Evolutionary conservation across 2,329 filamentous ascomycete species (phyloP).

Genomic region (Ophiostoma ulmi): DNA sequence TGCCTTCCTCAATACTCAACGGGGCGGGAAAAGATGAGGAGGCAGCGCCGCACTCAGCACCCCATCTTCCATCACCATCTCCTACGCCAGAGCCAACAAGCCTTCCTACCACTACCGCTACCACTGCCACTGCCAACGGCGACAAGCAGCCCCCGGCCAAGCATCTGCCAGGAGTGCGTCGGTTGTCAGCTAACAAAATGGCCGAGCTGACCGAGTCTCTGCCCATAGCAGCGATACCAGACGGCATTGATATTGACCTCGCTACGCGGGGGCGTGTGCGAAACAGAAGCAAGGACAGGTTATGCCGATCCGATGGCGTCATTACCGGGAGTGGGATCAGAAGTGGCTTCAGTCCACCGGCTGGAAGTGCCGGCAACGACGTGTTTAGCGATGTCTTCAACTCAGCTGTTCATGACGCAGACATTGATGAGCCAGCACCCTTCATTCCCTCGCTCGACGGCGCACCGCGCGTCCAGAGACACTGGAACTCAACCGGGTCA

Average conservation of each 20-base stretch:
- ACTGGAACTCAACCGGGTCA: constrained; percentile 19
- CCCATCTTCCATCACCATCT: background rate
- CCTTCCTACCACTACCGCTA: background rate
- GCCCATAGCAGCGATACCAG: background rate
- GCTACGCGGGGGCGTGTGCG: background rate
- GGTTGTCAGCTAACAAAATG: background rate
- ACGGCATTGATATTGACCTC: background rate
- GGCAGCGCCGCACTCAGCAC: background rate
- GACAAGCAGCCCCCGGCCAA: background rate
- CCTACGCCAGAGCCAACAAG: background rate
- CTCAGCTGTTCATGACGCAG: background rate
- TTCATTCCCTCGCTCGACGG: background rate
- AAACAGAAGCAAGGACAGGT: background rate
- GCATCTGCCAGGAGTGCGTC: background rate
- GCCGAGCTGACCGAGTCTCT: constrained; percentile 2
- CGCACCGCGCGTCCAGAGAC: constrained; percentile 10
- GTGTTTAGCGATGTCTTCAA: background rate
- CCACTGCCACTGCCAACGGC: background rate
- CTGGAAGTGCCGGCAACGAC: background rate
- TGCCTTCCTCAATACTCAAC: background rate
- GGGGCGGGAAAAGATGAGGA: background rate
- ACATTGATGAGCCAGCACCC: background rate
- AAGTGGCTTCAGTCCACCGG: background rate
- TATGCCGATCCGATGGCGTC: background rate
- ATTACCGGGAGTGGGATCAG: background rate